phyloP scores from a whole-genome alignment of 257 asterid species.

The Nicotiana otophora region DNA sequence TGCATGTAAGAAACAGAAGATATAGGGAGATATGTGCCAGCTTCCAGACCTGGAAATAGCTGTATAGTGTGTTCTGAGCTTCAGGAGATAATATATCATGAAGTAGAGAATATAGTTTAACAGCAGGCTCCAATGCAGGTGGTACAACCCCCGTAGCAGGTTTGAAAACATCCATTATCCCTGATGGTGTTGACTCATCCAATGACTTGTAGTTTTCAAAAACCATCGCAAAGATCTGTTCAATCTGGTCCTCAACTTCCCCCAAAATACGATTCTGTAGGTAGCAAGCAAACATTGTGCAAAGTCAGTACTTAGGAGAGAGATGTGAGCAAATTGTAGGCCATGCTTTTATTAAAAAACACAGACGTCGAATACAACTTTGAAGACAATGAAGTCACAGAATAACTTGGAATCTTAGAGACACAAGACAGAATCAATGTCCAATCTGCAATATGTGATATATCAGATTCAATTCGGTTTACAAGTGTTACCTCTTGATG shows the following conservation, averaged over 20 bases:
- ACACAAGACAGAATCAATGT: not conserved
- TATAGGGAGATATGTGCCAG: not conserved
- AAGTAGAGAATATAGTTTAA: slow-evolving; percentile 36
- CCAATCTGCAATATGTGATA: not conserved
- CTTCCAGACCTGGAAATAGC: slow-evolving; percentile 41
- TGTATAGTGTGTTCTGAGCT: slow-evolving; percentile 39
- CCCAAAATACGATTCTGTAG: slow-evolving; percentile 48
- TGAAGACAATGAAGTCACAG: not conserved
- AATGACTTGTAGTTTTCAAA: slow-evolving; percentile 46
- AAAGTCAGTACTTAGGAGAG: not conserved
- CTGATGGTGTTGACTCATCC: slow-evolving; percentile 43
- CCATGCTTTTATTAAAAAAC: not conserved
- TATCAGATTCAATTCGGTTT: not conserved
- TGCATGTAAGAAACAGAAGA: not conserved
- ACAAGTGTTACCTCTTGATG: slow-evolving; percentile 44
- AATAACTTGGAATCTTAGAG: not conserved
- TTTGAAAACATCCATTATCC: slow-evolving; percentile 39
- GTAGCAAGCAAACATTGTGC: slow-evolving; percentile 8
- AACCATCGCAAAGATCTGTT: slow-evolving; percentile 40
- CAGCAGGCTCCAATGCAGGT: slow-evolving; percentile 45
- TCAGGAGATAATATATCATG: slow-evolving; percentile 49
- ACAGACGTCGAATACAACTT: not conserved
- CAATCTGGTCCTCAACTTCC: slow-evolving; percentile 48
- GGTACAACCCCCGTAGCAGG: slow-evolving; percentile 45
- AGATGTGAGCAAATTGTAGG: not conserved